These are phyloP conservation scores for Zygnema circumcarinatum DNA, from an alignment of 139 green algal species.

Conservation along the genomic window DNA sequence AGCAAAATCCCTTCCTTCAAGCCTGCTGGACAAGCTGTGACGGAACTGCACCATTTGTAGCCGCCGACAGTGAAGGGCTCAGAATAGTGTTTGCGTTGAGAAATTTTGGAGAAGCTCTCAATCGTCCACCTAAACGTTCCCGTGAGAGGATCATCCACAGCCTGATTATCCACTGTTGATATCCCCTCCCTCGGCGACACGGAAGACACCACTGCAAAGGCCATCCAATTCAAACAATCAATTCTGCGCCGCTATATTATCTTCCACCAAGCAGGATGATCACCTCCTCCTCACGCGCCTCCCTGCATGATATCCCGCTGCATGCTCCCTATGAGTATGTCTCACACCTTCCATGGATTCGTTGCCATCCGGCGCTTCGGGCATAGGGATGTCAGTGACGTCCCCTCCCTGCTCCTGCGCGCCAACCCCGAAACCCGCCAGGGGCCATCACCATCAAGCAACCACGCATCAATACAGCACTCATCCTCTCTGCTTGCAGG, in stretches of 20 bases:
- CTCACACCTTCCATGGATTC: background rate
- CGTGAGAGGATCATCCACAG: slow-evolving; percentile 49
- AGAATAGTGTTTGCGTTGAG: slow-evolving; percentile 45
- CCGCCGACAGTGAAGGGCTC: slow-evolving; percentile 52
- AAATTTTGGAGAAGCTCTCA: slow-evolving; percentile 50
- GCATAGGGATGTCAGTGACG: background rate
- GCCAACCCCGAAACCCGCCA: background rate
- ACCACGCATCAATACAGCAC: background rate
- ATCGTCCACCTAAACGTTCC: slow-evolving; percentile 52
- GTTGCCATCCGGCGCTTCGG: background rate
- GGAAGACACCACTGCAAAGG: slow-evolving; percentile 5
- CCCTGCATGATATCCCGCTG: too few species aligned
- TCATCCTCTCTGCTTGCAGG: background rate
- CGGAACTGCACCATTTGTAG: slow-evolving; percentile 56
- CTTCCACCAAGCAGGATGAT: too few species aligned
- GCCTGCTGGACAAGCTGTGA: background rate
- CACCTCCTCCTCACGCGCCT: too few species aligned
- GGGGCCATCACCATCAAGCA: background rate
- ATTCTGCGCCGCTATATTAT: background rate
- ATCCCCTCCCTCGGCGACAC: slow-evolving; percentile 10
- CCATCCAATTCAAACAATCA: background rate
- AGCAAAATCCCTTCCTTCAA: too few species aligned
- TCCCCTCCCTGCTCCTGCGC: background rate
- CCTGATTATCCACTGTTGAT: slow-evolving; percentile 38
- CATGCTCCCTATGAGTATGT: too few species aligned